phyloP scores from a whole-genome alignment of 75 land plant genomes.

The Pinus albicaulis region DNA sequence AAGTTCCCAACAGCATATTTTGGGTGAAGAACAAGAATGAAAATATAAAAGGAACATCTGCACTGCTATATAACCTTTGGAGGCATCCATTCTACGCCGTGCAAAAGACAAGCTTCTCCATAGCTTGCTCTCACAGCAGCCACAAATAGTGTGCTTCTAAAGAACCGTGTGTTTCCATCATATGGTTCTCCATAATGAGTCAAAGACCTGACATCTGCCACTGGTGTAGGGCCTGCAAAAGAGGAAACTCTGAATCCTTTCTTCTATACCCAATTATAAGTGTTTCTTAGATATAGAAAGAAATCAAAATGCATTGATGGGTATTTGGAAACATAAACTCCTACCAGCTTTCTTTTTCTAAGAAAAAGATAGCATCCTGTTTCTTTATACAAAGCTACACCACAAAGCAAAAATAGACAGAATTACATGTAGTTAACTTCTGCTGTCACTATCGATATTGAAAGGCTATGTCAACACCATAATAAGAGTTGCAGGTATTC shows the following conservation, averaged over 20 bases:
- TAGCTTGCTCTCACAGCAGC: slow-evolving; percentile 98
- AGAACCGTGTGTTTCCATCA: slow-evolving; percentile 98
- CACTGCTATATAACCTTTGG: slow-evolving; percentile 71
- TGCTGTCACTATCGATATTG: too few relatives aligned
- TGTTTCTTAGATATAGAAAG: background rate
- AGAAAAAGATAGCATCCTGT: background rate
- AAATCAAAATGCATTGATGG: background rate
- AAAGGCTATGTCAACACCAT: too few relatives aligned
- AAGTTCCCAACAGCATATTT: background rate
- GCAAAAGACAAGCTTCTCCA: slow-evolving; percentile 91
- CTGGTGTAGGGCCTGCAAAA: slow-evolving; percentile 58
- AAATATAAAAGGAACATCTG: slow-evolving; percentile 6
- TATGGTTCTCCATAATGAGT: slow-evolving; percentile 99
- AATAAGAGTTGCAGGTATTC: too few relatives aligned
- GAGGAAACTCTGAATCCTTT: background rate
- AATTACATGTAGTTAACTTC: too few relatives aligned
- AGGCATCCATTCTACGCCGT: slow-evolving; percentile 99
- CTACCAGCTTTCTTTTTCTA: too few relatives aligned
- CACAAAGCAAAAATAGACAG: too few relatives aligned
- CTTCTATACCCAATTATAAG: background rate
- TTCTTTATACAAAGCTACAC: background rate
- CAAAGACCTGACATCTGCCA: slow-evolving; percentile 93
- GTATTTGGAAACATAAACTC: background rate
- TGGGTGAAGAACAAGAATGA: background rate
- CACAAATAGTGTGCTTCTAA: slow-evolving; percentile 94